Evolutionary conservation across 257 asterid genomes (phyloP), one percentile per base, ranked within the genome.

Genomic region (Ligustrum vulgare): DNA sequence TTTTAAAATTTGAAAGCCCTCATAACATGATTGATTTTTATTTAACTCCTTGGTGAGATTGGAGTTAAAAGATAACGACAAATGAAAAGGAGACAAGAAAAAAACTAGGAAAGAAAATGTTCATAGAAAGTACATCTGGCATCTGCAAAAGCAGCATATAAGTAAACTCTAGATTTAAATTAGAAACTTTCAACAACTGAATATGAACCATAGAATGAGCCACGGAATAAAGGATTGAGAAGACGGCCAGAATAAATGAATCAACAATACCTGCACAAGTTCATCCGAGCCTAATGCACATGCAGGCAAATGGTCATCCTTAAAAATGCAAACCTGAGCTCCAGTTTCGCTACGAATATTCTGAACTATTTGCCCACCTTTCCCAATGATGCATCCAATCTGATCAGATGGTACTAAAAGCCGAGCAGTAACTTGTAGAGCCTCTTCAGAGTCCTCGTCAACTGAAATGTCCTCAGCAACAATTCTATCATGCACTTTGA

Each of bases 331-430:
- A 88, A 94, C 75, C 82, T 91, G 94, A 12, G 98, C 98, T 73
- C 98, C 98, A 71, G 93, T 87, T 51, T 94, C 98, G 74, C 87
- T 83, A 43, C 89, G 97, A 69, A 91, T 91, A 78, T 64, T 88
- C 76, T 94, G 98, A 60, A 92, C 93, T 71, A 92, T 89, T 81
- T 87, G 97, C 70, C 98, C 98, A 80, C 98, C 97, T 86, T 94
- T 94, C 75, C 98, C 98, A 74, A 92, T 89, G 67, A 92, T 77
- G 78, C 98, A 89, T 63, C 98, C 98, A 58, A 94, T 94, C 87
- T 94, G 97, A 84, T 94, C 97, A 67, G 97, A 92, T 47, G 98
- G 94, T 60, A 94, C 97, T 56, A 94, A 83, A 74, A 94, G 93
- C 79, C 93, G 86, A 70, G 86, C 88, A 5, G 91, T 85, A 64